Evolutionary conservation across 306 rosid species (phyloP).

Genomic region (Hippophae tibetana): DNA sequence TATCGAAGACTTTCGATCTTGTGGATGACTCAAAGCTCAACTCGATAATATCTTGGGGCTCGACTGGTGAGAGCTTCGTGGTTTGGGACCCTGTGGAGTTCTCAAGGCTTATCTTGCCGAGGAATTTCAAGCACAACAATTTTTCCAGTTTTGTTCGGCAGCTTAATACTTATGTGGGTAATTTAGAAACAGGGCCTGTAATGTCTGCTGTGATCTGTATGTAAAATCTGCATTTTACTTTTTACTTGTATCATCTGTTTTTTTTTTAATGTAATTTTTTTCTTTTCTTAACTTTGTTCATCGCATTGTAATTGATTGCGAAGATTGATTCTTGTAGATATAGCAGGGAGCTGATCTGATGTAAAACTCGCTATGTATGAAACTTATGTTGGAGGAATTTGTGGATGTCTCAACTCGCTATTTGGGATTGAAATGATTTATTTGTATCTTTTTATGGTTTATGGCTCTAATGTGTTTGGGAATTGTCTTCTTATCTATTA

Average conservation of each 20-base stretch:
- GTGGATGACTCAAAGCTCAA: conserved; percentile 67
- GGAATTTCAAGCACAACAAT: conserved; percentile 91
- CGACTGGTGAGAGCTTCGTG: conserved; percentile 58
- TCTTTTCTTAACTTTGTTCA: background rate
- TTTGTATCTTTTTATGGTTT: too few species aligned
- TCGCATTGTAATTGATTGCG: conserved; percentile 16
- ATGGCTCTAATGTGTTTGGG: too few species aligned
- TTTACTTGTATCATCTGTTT: conserved; percentile 2
- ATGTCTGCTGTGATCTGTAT: conserved; percentile 43
- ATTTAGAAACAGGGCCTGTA: conserved; percentile 23
- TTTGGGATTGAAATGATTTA: background rate
- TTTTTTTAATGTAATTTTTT: background rate
- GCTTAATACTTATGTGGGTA: conserved; percentile 99
- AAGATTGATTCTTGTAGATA: conserved; percentile 11
- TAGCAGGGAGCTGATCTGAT: background rate
- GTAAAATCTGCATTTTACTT: conserved; percentile 19
- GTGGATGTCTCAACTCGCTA: background rate
- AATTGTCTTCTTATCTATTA: too few species aligned
- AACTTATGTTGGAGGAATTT: conserved; percentile 4
- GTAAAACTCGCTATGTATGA: conserved; percentile 1
- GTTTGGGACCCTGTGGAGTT: conserved; percentile 81
- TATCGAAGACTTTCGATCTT: conserved; percentile 73
- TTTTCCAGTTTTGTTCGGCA: conserved; percentile 97
- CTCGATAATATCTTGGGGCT: conserved; percentile 66
- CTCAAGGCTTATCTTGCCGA: conserved; percentile 54